Conservation (phyloP, 805 yeast genomes). For the Sugiyamaella boreocaroliniensis region DNA sequence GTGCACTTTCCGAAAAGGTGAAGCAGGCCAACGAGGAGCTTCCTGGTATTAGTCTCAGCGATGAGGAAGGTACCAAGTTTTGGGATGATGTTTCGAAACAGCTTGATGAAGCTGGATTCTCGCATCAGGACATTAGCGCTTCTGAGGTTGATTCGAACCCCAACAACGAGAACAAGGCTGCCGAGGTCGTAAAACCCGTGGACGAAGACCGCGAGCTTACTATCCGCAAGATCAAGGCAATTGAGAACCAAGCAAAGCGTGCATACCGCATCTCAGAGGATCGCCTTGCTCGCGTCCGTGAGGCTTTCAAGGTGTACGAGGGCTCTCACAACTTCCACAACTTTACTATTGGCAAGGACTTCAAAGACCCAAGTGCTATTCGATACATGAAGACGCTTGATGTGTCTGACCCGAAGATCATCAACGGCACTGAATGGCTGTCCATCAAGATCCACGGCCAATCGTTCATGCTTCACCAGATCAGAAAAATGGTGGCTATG, state of each 20-base stretch:
- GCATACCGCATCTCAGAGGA: constrained; percentile 57
- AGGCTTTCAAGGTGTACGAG: constrained; percentile 62
- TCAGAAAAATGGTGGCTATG: constrained; percentile 96
- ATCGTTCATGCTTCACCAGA: constrained; percentile 96
- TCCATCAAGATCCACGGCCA: constrained; percentile 96
- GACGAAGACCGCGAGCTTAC: constrained; percentile 2
- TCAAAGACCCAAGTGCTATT: constrained; percentile 76
- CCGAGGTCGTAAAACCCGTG: constrained; percentile 32
- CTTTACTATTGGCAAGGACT: constrained; percentile 74
- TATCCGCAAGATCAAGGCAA: constrained; percentile 13
- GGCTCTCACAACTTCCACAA: constrained; percentile 93
- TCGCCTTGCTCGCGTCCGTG: constrained; percentile 56
- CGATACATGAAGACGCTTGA: constrained; percentile 74
- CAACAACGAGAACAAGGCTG: constrained; percentile 29
- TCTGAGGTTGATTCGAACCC: constrained; percentile 20
- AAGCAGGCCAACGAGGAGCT: constrained; percentile 43
- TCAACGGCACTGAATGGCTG: constrained; percentile 93
- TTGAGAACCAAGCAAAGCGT: constrained; percentile 61
- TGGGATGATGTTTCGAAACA: constrained; percentile 50
- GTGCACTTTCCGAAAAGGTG: constrained; percentile 57
- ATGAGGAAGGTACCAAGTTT: constrained; percentile 62
- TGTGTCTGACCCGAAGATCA: constrained; percentile 83
- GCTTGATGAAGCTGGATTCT: constrained; percentile 36
- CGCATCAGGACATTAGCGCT: constrained; percentile 18
- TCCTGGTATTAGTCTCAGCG: constrained; percentile 46